Evolutionary conservation across 1,139 yeast genomes (phyloP).

Genomic region (Kodamaea plutei): DNA sequence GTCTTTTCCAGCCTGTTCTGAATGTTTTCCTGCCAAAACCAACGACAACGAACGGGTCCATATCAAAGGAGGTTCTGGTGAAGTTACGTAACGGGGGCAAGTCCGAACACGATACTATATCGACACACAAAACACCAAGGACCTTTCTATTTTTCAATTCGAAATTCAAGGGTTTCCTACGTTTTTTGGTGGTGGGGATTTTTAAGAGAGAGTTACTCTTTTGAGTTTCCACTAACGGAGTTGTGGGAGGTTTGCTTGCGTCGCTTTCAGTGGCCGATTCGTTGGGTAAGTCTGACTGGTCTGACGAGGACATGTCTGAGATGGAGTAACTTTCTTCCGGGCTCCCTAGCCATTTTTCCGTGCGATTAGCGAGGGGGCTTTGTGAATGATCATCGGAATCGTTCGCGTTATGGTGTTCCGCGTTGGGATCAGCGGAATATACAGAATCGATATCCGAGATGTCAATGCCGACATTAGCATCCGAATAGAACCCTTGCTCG

Average conservation of each 20-base stretch:
- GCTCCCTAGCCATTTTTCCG: too few relatives aligned
- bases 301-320: too few relatives aligned
- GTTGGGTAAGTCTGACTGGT: too few relatives aligned
- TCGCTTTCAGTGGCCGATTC: conserved; percentile 7
- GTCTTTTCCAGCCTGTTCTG: conserved; percentile 82
- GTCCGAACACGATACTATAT: conserved; percentile 66
- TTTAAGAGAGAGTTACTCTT: conserved; percentile 1
- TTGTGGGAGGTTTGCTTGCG: not conserved
- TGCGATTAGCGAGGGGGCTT: too few relatives aligned
- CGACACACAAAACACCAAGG: conserved; percentile 72
- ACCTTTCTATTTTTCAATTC: conserved; percentile 42
- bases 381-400: too few relatives aligned
- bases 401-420: too few relatives aligned
- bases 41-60: conserved; percentile 94
- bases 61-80: conserved; percentile 74
- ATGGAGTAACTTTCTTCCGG: too few relatives aligned
- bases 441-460: conserved; percentile 31
- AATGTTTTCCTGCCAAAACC: conserved; percentile 87
- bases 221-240: conserved; percentile 1
- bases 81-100: conserved; percentile 63
- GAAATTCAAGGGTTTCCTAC: conserved; percentile 14
- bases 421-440: not conserved
- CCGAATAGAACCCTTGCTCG: conserved; percentile 43
- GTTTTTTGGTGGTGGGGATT: conserved; percentile 2
- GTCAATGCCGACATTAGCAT: conserved; percentile 22